Base-by-base conservation (phyloP, 169 alveolate species). In the Plasmodium chabaudi region DNA sequence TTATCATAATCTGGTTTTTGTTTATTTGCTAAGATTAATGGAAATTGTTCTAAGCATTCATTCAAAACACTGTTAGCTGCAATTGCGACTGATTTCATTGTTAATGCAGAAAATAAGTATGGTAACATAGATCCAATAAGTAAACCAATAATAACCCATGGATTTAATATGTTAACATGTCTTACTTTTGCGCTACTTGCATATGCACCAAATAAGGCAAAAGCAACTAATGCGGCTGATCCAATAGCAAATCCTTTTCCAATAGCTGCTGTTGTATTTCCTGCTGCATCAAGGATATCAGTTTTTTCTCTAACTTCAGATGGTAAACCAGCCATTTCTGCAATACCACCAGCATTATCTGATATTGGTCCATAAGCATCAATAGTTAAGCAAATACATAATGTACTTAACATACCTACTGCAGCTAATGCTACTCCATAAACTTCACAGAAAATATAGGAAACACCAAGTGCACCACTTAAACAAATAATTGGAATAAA, bases 331-430 rank as follows among this genome's bases (percentile, higher is more conserved):
- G 96, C 91, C 98, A 97, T 97, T 89, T 95, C 98, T 10, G 97
- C 98, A 69, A 97, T 97, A 72, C 99, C 98, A n/a, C 98, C 98
- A 17, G 99, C 99, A 88, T 97, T 97, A 92, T 96, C 98, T 44
- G 97, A 87, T 88, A 97, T 95, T 34, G 99, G 98, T 34, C 98
- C 98, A 84, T 95, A 97, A 39, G 97, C 98, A 79, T 96, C 98
- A 55, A 96, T 96, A 42, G 97, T 94, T 46, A 97, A 93, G 57
- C 97, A 97, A 77, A 95, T 89, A 72, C 96, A 72, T 51, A 96
- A 89, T 59, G 97, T 95, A 64, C 97, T 94, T 61, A 97, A 93
- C 98, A 96, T 96, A 59, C 99, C 98, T 56, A 97, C 72, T 27
- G 98, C 98, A 15, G 97, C 97, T 64, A 96, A 82, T 17, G 98